Conservation (phyloP, 2,329 filamentous ascomycete genomes). For the Pyrenochaeta sp. region DNA sequence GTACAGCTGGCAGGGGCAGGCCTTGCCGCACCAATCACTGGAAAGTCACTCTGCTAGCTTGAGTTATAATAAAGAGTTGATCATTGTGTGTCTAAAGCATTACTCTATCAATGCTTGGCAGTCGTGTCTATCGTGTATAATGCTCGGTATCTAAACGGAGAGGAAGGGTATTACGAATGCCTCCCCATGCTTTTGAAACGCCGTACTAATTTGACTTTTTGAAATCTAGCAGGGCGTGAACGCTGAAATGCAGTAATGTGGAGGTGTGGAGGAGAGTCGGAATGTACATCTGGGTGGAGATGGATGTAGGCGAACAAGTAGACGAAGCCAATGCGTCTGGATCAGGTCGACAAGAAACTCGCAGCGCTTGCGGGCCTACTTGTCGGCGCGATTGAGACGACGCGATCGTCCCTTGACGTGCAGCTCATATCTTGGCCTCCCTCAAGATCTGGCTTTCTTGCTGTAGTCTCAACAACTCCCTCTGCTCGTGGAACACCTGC, state of each 20-base stretch:
- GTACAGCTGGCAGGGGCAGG: too few relatives aligned
- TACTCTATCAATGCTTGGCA: constrained; percentile 1
- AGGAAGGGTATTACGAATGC: constrained; percentile 11
- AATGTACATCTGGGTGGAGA: neutral
- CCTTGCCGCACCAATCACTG: too few relatives aligned
- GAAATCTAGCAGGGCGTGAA: neutral
- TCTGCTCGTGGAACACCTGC: constrained; percentile 89
- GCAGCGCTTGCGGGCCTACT: neutral
- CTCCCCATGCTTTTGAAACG: constrained; percentile 4
- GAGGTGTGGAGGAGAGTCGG: constrained; percentile 1
- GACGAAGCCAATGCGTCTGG: neutral
- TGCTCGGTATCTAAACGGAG: constrained; percentile 1
- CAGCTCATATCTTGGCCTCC: constrained; percentile 41
- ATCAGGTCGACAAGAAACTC: neutral
- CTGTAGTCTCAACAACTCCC: constrained; percentile 65
- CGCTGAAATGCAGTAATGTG: constrained; percentile 1
- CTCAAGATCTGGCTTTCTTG: constrained; percentile 43
- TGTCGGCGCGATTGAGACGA: neutral
- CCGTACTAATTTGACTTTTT: constrained; percentile 8
- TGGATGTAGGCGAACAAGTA: neutral
- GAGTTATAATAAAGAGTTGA: neutral
- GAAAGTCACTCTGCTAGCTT: too few relatives aligned
- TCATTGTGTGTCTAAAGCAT: neutral
- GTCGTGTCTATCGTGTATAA: constrained; percentile 11
- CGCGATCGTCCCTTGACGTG: neutral